A percentile compares a stretch with the other conserved stretches of the same genome.
phyloP scores from a whole-genome alignment of 2,329 filamentous ascomycete genomes.

The Aspergillus sp. region DNA sequence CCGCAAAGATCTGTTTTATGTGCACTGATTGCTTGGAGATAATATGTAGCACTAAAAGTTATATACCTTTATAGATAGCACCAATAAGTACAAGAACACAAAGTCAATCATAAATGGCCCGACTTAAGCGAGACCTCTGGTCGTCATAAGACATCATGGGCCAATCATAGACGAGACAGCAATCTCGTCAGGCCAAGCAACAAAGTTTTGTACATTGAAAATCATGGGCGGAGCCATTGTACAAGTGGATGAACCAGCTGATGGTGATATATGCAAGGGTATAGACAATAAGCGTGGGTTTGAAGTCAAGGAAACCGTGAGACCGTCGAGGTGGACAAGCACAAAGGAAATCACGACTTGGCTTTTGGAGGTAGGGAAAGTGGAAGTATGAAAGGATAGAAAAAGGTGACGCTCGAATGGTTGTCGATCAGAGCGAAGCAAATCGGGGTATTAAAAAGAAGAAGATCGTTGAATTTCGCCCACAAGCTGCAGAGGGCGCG shows the following conservation, averaged over 20 bases:
- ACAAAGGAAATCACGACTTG: conserved; percentile 13
- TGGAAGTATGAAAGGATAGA: not conserved
- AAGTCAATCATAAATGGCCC: conserved; percentile 6
- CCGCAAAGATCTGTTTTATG: too few relatives aligned
- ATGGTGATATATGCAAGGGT: conserved; percentile 11
- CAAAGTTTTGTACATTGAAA: conserved; percentile 11
- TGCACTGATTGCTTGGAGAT: not conserved
- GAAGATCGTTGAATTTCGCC: too few relatives aligned
- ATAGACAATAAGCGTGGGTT: conserved; percentile 1
- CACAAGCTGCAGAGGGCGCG: too few relatives aligned
- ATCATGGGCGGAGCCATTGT: conserved; percentile 11
- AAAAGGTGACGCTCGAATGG: too few relatives aligned
- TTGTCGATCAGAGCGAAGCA: too few relatives aligned
- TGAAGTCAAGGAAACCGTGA: conserved; percentile 6
- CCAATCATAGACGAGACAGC: conserved; percentile 12
- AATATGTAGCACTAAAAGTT: conserved; percentile 5
- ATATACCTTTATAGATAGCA: conserved; percentile 10
- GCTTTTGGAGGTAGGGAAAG: conserved; percentile 1
- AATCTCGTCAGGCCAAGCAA: conserved; percentile 2
- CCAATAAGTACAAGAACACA: conserved; percentile 11
- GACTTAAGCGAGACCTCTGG: conserved; percentile 10
- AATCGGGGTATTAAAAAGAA: too few relatives aligned
- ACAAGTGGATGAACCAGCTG: conserved; percentile 8
- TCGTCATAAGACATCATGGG: conserved; percentile 19
- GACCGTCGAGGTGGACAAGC: conserved; percentile 7